These are phyloP conservation scores for Cystobasidium ongulense DNA, from an alignment of 768 basidiomycete genomes.

Conservation along the genomic window DNA sequence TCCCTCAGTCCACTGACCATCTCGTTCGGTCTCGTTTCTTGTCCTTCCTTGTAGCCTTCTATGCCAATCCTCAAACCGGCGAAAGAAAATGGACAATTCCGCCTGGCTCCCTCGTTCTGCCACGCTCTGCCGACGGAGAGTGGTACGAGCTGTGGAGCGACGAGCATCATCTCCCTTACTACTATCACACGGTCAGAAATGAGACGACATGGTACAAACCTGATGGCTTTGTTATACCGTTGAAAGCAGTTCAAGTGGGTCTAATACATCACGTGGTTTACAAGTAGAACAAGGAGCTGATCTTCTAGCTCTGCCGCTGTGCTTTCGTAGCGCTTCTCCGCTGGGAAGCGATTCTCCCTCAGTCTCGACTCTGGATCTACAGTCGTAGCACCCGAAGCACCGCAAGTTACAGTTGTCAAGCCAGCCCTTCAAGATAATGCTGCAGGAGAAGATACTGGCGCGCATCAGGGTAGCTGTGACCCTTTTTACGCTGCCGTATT, in stretches of 20 bases:
- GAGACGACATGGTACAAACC: conserved; percentile 31
- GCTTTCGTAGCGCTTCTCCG: conserved; percentile 17
- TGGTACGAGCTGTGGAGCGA: conserved; percentile 30
- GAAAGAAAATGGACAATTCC: conserved; percentile 17
- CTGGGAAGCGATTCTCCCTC: conserved; percentile 23
- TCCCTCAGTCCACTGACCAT: not conserved
- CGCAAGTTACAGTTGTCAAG: not conserved
- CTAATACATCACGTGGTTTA: not conserved
- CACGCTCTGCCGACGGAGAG: conserved; percentile 19
- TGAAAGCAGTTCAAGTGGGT: conserved; percentile 27
- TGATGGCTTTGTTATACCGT: conserved; percentile 23
- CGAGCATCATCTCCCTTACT: conserved; percentile 23
- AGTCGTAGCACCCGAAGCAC: not conserved
- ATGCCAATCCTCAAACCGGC: conserved; percentile 25
- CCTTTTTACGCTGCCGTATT: not conserved
- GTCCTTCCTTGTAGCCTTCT: conserved; percentile 8
- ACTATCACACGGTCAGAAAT: conserved; percentile 13
- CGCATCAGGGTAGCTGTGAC: not conserved
- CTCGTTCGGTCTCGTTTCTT: not conserved
- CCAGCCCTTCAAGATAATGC: not conserved
- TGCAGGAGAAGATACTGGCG: not conserved
- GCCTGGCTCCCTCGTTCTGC: conserved; percentile 17
- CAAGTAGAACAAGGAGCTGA: not conserved
- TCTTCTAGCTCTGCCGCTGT: not conserved
- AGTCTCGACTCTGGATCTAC: not conserved